Conservation (phyloP, 108 stramenopile species). For the Cyclotella sp. region DNA sequence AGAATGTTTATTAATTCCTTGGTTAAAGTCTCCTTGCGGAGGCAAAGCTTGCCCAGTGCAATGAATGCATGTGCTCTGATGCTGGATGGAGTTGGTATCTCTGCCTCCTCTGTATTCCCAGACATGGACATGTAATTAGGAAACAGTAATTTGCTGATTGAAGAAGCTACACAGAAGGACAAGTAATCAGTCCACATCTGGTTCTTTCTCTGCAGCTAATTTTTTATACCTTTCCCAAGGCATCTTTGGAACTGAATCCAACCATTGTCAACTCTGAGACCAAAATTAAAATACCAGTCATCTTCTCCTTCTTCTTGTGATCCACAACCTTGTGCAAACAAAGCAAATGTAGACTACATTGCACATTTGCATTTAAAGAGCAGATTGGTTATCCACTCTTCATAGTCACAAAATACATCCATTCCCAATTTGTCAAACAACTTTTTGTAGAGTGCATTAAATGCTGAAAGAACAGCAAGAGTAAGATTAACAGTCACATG, state of each 20-base stretch:
- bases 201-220: conserved; percentile 32
- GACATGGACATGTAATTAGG: conserved; percentile 58
- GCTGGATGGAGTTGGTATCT: conserved; percentile 40
- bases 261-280: conserved; percentile 70
- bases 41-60: no score
- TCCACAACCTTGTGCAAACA: conserved; percentile 8
- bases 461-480: conserved; percentile 57
- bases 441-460: conserved; percentile 52
- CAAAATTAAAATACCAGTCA: conserved; percentile 47
- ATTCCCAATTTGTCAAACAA: no score
- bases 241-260: no score
- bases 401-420: no score
- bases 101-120: conserved; percentile 12
- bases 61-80: conserved; percentile 85
- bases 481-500: conserved; percentile 61
- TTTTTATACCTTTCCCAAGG: no score
- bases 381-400: no score
- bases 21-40: conserved; percentile 86
- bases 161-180: conserved; percentile 57
- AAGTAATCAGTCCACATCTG: conserved; percentile 50
- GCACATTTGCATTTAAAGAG: no score
- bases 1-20: conserved; percentile 80
- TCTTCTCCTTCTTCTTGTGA: conserved; percentile 40
- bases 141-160: conserved; percentile 62
- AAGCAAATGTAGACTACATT: conserved; percentile 29